A percentile compares a stretch with the other conserved stretches of the same genome.
Evolutionary conservation across 148 eudicot genomes (phyloP).

Genomic region (Vaccinium macrocarpon): DNA sequence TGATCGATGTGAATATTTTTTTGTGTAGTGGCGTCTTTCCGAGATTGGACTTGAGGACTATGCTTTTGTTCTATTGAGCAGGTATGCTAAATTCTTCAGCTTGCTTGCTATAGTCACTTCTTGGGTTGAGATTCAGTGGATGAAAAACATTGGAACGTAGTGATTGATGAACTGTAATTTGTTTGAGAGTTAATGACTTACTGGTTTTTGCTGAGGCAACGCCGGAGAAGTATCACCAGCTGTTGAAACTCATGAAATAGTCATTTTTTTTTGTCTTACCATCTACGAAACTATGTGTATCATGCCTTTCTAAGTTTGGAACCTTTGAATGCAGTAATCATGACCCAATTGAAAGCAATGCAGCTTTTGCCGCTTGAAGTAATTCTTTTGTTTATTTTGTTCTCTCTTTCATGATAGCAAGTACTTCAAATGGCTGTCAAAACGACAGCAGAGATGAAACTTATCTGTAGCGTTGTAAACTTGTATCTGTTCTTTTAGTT

Average conservation of each 20-base stretch:
- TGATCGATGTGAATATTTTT: conserved; percentile 9
- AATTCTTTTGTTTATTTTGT: too few relatives aligned
- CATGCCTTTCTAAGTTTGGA: neutral
- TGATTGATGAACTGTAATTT: neutral
- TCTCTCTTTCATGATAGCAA: too few relatives aligned
- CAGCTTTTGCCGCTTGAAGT: too few relatives aligned
- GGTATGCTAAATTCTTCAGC: conserved; percentile 37
- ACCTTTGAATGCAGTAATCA: neutral
- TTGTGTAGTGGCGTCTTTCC: conserved; percentile 90
- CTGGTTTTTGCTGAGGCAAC: conserved; percentile 1
- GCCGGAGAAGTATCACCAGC: neutral
- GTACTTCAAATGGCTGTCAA: too few relatives aligned
- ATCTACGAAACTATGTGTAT: neutral
- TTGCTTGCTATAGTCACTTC: conserved; percentile 5
- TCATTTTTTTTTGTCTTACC: neutral
- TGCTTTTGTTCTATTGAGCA: conserved; percentile 88
- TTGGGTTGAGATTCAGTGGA: conserved; percentile 4
- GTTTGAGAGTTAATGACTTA: neutral
- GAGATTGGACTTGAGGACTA: conserved; percentile 98
- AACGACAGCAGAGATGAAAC: too few relatives aligned
- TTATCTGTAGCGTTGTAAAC: too few relatives aligned
- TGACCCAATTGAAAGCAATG: neutral
- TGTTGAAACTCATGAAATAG: neutral
- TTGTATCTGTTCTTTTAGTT: too few relatives aligned
- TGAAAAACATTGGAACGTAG: neutral